These are phyloP conservation scores for Prunus padus DNA, from an alignment of 306 rosid genomes.

Conservation along the genomic window DNA sequence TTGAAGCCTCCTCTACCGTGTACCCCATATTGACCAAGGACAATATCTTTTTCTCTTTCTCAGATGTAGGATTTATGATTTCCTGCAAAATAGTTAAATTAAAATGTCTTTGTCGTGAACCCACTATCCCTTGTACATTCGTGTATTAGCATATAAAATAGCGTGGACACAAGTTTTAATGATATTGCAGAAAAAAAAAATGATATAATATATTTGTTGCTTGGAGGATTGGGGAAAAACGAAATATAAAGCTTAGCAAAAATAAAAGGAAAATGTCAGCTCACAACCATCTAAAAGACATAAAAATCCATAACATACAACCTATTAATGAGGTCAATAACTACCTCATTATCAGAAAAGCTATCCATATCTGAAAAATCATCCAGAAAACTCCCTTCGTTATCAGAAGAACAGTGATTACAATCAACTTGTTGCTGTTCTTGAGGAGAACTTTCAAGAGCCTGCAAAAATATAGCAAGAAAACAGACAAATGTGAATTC, in stretches of 20 bases:
- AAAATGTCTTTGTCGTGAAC: neutral
- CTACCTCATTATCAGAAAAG: conserved; percentile 63
- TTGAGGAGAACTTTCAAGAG: conserved; percentile 57
- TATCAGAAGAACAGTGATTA: conserved; percentile 49
- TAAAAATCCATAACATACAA: neutral
- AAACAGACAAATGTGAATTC: neutral
- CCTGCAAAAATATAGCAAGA: conserved; percentile 34
- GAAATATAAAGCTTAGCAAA: neutral
- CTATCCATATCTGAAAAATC: conserved; percentile 58
- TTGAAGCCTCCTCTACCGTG: conserved; percentile 54
- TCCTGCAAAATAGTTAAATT: conserved; percentile 49
- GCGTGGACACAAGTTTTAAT: neutral
- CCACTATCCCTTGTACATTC: neutral
- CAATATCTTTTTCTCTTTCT: conserved; percentile 30
- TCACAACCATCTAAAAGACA: neutral
- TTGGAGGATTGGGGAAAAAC: neutral
- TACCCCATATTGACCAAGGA: conserved; percentile 75
- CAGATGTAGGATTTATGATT: conserved; percentile 37
- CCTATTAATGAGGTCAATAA: neutral
- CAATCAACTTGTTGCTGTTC: conserved; percentile 45
- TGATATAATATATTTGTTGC: too few relatives aligned
- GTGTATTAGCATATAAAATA: neutral
- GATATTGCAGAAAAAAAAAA: neutral
- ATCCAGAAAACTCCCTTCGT: conserved; percentile 51
- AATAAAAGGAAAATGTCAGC: neutral